Evolutionary conservation across 257 asterid species (phyloP), one percentile per base, ranked within the genome.

Genomic region (Nicotiana sylvestris): DNA sequence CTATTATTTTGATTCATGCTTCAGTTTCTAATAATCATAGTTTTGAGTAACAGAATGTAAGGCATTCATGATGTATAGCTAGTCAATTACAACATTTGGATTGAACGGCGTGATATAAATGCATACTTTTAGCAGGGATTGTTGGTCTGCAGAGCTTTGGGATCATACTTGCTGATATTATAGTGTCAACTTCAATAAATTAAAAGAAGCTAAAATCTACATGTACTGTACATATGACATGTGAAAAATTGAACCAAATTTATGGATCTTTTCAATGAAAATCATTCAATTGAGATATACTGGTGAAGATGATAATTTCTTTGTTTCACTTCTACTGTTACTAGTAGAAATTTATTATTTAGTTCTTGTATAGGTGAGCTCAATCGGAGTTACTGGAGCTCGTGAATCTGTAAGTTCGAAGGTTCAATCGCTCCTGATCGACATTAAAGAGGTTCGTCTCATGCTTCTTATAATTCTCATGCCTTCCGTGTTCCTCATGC

Each of bases 341-440:
- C 79, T 6, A 72, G 79, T 69, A 66, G 39, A 53, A 82, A 29
- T 77, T 66, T 25, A 78, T 78, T 37, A 49, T 81, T 29, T 69
- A 57, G 18, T 74, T 39, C 78, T 37, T 56, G 56, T 82, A 72
- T 85, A 94, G 97, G 98, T 95, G 87, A 93, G 97, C 83, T 49
- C 97, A 4, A 87, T 95, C 68, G 98, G 98, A 87, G 98, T 95
- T 58, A 95, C 98, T 27, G 98, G 98, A 85, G 92, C 98, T 83
- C 92, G 97, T 55, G 88, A 90, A 69, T 86, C 95, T 46, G 98
- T 95, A 82, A 95, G 91, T 84, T 66, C 6, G 2, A 89, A 86
- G 85, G 98, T 95, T 86, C 88, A 91, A 68, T 83, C 92, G 82
- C 98, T 95, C 79, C 89, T 95, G 17, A 83, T 78, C 77, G 97